phyloP scores from a whole-genome alignment of 1,284 basidiomycete genomes.

The Irpex sp. region DNA sequence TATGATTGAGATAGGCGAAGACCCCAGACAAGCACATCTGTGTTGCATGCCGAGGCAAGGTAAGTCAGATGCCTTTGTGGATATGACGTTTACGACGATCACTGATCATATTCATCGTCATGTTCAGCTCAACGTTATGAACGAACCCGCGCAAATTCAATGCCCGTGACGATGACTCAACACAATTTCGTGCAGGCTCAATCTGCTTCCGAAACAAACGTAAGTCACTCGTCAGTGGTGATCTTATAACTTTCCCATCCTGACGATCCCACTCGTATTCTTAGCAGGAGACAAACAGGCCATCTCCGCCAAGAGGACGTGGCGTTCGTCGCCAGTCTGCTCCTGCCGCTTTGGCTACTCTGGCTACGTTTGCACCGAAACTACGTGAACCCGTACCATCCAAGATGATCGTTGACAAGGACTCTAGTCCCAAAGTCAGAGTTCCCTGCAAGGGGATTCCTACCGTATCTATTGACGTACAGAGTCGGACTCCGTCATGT shows the following conservation, averaged over 20 bases:
- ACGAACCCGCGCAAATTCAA: conserved; percentile 6
- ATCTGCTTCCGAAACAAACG: background rate
- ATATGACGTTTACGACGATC: background rate
- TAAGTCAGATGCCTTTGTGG: conserved; percentile 1
- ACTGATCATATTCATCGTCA: conserved; percentile 1
- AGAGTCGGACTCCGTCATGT: conserved; percentile 1
- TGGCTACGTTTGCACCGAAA: background rate
- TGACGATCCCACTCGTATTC: background rate
- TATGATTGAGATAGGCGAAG: conserved; percentile 23
- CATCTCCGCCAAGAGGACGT: conserved; percentile 1
- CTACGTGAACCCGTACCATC: background rate
- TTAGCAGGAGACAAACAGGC: conserved; percentile 4
- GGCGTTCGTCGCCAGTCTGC: conserved; percentile 2
- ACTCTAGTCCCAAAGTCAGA: background rate
- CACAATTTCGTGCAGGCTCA: background rate
- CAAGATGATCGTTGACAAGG: background rate
- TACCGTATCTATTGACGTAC: conserved; percentile 4
- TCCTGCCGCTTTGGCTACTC: background rate
- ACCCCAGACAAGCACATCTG: conserved; percentile 15
- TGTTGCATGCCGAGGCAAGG: conserved; percentile 25
- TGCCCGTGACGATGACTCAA: background rate
- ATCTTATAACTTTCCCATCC: background rate
- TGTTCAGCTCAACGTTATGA: background rate
- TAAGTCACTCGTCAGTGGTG: background rate
- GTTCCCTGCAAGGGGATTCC: background rate